These are phyloP conservation scores for Aquilaria malaccensis DNA, from an alignment of 345 rosid genomes.

Conservation along the genomic window DNA sequence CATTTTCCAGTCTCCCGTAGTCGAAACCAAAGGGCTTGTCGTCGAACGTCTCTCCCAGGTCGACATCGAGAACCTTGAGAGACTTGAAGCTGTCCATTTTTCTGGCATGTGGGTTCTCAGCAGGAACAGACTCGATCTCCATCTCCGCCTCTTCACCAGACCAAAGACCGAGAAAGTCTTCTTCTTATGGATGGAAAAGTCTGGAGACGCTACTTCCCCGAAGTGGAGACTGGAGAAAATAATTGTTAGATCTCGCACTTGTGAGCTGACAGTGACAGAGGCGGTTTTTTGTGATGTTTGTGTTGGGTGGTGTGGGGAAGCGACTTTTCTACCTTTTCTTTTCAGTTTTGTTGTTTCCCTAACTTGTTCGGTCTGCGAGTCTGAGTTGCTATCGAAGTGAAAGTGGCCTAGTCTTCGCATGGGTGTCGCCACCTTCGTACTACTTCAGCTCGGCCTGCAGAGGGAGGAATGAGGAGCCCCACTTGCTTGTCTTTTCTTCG, in stretches of 20 bases:
- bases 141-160: background rate
- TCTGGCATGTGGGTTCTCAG: slow-evolving; percentile 47
- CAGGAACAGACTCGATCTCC: slow-evolving; percentile 60
- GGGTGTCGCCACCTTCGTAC: no score
- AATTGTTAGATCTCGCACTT: background rate
- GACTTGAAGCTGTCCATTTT: slow-evolving; percentile 77
- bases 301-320: no score
- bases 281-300: no score
- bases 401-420: no score
- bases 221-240: slow-evolving; percentile 16
- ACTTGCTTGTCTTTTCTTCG: no score
- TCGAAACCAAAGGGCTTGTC: slow-evolving; percentile 67
- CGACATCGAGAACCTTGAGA: slow-evolving; percentile 62
- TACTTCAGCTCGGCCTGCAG: no score
- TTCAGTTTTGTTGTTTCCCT: no score
- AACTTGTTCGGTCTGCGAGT: no score
- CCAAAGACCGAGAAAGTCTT: slow-evolving; percentile 5
- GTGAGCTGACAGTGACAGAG: no score
- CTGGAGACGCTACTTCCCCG: background rate
- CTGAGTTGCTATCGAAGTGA: no score
- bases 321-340: no score
- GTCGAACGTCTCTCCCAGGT: slow-evolving; percentile 43
- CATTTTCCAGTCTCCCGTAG: slow-evolving; percentile 72
- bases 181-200: slow-evolving; percentile 4
- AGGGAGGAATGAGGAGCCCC: no score